A percentile compares a stretch with the other conserved stretches of the same genome.
These are phyloP conservation scores for Meyerozyma sp. DNA, from an alignment of 1,139 yeast genomes.

Conservation along the genomic window DNA sequence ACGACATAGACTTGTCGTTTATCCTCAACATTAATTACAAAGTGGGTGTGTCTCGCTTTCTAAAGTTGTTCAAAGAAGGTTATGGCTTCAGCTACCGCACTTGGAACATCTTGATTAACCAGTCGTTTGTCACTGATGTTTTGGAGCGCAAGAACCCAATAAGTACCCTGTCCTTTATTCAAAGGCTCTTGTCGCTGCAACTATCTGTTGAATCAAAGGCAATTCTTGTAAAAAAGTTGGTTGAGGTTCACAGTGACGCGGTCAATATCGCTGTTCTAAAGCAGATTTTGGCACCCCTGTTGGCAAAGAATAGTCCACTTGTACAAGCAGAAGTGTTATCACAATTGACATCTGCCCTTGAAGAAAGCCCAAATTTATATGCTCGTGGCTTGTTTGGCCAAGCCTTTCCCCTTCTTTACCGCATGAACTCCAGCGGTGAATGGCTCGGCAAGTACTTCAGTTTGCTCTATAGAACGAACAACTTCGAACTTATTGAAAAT, in stretches of 20 bases:
- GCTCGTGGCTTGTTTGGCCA: slow-evolving; percentile 12
- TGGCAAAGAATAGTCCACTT: slow-evolving; percentile 3
- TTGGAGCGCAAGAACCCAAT: slow-evolving; percentile 15
- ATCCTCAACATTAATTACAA: slow-evolving; percentile 26
- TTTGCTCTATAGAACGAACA: slow-evolving; percentile 10
- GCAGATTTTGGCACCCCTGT: slow-evolving; percentile 7
- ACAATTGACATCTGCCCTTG: slow-evolving; percentile 10
- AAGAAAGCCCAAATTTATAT: slow-evolving; percentile 16
- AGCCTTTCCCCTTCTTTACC: slow-evolving; percentile 10
- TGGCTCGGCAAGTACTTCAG: slow-evolving; percentile 19
- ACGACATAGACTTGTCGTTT: slow-evolving; percentile 22
- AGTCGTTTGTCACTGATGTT: slow-evolving; percentile 20
- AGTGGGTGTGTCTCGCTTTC: slow-evolving; percentile 23
- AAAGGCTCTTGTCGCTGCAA: slow-evolving; percentile 19
- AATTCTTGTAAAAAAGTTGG: slow-evolving; percentile 15
- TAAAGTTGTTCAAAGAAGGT: slow-evolving; percentile 24
- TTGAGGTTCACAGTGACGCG: slow-evolving; percentile 23
- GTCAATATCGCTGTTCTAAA: slow-evolving; percentile 22
- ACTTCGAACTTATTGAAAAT: slow-evolving; percentile 6
- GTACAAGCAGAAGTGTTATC: slow-evolving; percentile 9
- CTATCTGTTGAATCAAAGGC: slow-evolving; percentile 12
- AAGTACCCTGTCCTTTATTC: slow-evolving; percentile 18
- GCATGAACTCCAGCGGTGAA: slow-evolving; percentile 6
- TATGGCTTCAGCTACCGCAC: slow-evolving; percentile 26
- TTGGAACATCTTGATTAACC: slow-evolving; percentile 29